Percentiles rank a stretch among this genome's conserved stretches.
Conservation (phyloP, 169 alveolate species). For the Plasmodium cynomolgi region DNA sequence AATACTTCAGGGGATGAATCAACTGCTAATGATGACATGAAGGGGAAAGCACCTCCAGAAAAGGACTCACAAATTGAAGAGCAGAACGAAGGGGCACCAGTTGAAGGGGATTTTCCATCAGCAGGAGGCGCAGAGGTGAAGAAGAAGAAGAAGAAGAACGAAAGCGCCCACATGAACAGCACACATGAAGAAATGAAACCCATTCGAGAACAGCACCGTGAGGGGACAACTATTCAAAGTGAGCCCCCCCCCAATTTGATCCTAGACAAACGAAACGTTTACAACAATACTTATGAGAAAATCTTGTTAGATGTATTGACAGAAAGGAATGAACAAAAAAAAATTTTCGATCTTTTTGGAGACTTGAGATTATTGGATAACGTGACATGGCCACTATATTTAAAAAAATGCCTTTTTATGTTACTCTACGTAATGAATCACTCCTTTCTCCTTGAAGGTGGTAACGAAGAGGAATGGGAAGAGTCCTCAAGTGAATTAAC, state of each 20-base stretch:
- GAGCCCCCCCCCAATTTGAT: not conserved
- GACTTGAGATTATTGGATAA: slow-evolving; percentile 15
- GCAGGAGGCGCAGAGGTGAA: not conserved
- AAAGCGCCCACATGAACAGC: not conserved
- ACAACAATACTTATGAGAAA: not conserved
- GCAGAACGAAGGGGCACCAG: not conserved
- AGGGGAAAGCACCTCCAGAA: not conserved
- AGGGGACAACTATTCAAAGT: not conserved
- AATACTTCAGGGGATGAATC: not conserved
- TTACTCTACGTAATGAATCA: slow-evolving; percentile 5
- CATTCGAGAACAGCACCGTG: not conserved
- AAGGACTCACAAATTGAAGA: not conserved
- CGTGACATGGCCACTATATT: slow-evolving; percentile 2
- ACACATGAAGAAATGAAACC: not conserved
- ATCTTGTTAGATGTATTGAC: not conserved
- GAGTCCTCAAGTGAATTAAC: not conserved
- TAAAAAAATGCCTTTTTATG: slow-evolving; percentile 22
- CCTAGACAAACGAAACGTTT: not conserved
- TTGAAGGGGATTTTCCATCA: not conserved
- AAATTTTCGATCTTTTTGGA: slow-evolving; percentile 5
- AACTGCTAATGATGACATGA: not conserved
- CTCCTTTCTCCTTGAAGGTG: not conserved
- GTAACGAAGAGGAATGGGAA: not conserved
- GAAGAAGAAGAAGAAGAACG: too few relatives aligned
- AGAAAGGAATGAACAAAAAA: slow-evolving; percentile 17